Conservation (phyloP, 805 yeast species). For the Candida xyloterini region DNA sequence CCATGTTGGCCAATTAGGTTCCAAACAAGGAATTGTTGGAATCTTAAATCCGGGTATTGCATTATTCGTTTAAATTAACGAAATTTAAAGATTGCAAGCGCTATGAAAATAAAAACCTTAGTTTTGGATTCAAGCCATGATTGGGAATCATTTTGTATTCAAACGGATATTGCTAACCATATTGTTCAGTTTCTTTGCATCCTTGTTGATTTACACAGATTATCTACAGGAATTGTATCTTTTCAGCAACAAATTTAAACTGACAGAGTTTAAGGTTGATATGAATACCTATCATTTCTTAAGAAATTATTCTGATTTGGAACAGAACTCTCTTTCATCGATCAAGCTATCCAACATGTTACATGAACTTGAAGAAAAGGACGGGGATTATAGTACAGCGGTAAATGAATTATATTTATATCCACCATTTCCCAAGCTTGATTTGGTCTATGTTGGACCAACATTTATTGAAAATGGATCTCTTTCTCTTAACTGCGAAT, state of each 20-base stretch:
- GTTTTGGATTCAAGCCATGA: slow-evolving; percentile 9
- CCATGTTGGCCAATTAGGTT: slow-evolving; percentile 23
- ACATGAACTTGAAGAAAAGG: slow-evolving; percentile 4
- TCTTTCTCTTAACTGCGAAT: slow-evolving; percentile 24
- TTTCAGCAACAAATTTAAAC: slow-evolving; percentile 25
- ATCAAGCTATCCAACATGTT: slow-evolving; percentile 12
- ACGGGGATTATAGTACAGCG: slow-evolving; percentile 1
- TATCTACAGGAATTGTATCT: slow-evolving; percentile 28
- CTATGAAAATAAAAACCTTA: slow-evolving; percentile 4
- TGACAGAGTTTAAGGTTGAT: slow-evolving; percentile 21
- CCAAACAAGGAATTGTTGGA: slow-evolving; percentile 12
- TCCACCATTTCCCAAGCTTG: slow-evolving; percentile 28
- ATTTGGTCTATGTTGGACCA: slow-evolving; percentile 27
- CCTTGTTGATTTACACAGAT: slow-evolving; percentile 26
- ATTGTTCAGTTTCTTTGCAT: slow-evolving; percentile 23
- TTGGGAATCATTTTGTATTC: slow-evolving; percentile 21
- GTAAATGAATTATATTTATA: slow-evolving; percentile 16
- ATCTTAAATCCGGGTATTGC: slow-evolving; percentile 1
- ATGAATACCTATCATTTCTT: slow-evolving; percentile 25
- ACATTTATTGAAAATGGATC: slow-evolving; percentile 30
- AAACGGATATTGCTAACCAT: slow-evolving; percentile 20
- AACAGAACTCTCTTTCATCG: slow-evolving; percentile 12
- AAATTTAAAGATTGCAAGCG: slow-evolving; percentile 1
- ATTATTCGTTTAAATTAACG: background rate
- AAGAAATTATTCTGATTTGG: slow-evolving; percentile 16